Conservation (phyloP, 257 asterid genomes). For the Knoxia roxburghii region DNA sequence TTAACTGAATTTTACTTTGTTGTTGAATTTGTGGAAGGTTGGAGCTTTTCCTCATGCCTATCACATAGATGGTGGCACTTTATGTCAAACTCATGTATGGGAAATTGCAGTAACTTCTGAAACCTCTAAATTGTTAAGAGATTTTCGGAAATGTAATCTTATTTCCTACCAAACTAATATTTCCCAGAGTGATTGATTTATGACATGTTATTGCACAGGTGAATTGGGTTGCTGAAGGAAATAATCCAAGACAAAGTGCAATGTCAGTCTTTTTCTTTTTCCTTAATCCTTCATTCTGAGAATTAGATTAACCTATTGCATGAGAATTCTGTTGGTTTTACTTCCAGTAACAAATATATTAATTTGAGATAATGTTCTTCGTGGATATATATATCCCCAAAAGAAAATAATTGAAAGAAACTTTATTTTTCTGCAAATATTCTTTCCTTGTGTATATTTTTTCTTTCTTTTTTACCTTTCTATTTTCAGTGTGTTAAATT, state of each 20-base stretch:
- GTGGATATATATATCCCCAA: too few relatives aligned
- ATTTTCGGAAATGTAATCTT: not conserved
- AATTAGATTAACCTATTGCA: too few relatives aligned
- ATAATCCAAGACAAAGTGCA: not conserved
- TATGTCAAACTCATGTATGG: conserved; percentile 77
- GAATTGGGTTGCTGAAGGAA: conserved; percentile 32
- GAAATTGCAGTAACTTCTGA: conserved; percentile 3
- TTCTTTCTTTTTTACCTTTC: too few relatives aligned
- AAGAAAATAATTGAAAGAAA: too few relatives aligned
- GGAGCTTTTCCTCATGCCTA: conserved; percentile 68
- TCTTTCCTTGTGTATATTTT: too few relatives aligned
- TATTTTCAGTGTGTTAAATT: not conserved
- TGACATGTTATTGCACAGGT: conserved; percentile 22
- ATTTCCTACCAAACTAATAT: not conserved
- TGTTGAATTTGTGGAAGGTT: conserved; percentile 28
- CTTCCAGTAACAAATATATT: not conserved
- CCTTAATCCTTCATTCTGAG: not conserved
- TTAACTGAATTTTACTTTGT: not conserved
- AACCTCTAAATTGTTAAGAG: not conserved
- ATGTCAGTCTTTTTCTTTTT: not conserved
- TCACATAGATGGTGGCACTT: conserved; percentile 56
- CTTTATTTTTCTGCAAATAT: too few relatives aligned
- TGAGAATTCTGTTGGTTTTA: too few relatives aligned
- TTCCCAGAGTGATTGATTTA: not conserved
- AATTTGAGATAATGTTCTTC: too few relatives aligned